These are phyloP conservation scores for Potentilla sterilis DNA, from an alignment of 306 rosid genomes.

Conservation along the genomic window DNA sequence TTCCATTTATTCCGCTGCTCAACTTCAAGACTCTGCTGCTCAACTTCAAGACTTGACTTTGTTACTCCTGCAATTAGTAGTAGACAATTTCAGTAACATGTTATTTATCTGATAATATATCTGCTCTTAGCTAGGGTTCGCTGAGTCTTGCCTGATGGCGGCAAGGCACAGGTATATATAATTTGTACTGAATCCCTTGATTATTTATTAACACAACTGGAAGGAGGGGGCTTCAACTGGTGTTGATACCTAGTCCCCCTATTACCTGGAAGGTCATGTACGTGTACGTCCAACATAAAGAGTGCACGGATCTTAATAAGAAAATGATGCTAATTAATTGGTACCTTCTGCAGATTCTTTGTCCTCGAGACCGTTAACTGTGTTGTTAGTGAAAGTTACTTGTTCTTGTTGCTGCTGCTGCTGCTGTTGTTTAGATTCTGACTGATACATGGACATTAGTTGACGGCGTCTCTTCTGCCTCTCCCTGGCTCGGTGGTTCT, in stretches of 20 bases:
- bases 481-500: constrained; percentile 78
- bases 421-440: not conserved
- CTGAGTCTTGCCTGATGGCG: not conserved
- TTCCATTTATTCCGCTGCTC: constrained; percentile 60
- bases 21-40: constrained; percentile 32
- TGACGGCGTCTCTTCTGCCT: constrained; percentile 56
- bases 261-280: not conserved
- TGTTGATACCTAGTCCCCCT: not conserved
- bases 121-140: constrained; percentile 2
- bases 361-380: not conserved
- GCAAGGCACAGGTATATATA: not conserved
- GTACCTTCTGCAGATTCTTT: constrained; percentile 7
- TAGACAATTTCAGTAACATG: not conserved
- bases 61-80: constrained; percentile 40
- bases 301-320: not conserved
- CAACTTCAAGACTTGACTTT: constrained; percentile 31
- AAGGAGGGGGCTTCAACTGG: too few species aligned
- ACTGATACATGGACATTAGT: constrained; percentile 21
- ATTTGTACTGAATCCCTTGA: not conserved
- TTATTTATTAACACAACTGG: not conserved
- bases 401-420: not conserved
- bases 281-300: not conserved
- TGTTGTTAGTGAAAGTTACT: not conserved
- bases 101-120: not conserved
- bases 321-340: not conserved